A percentile compares a stretch with the other conserved stretches of the same genome.
Evolutionary conservation across 2,329 filamentous ascomycete genomes (phyloP).

Genomic region (Colletotrichum spinosum): DNA sequence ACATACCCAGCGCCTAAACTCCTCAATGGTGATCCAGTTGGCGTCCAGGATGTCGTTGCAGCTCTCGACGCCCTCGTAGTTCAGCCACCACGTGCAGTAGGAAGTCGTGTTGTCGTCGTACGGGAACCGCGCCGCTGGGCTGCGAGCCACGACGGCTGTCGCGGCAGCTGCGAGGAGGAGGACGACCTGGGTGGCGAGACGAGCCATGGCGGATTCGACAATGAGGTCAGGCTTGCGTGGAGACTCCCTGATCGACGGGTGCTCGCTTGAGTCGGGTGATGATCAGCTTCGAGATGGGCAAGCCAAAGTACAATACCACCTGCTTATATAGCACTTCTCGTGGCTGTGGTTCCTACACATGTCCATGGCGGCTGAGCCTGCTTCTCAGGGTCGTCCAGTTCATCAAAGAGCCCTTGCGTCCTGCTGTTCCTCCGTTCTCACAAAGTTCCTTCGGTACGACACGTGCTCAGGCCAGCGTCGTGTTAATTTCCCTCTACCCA

Average conservation of each 20-base stretch:
- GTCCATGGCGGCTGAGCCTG: neutral
- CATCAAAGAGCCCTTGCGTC: neutral
- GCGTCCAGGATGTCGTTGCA: slow-evolving; percentile 11
- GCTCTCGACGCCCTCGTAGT: slow-evolving; percentile 10
- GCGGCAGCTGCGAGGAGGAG: neutral
- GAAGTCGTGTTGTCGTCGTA: slow-evolving; percentile 10
- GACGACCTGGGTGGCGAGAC: neutral
- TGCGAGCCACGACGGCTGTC: slow-evolving; percentile 28
- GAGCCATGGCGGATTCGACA: neutral
- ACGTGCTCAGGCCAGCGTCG: neutral
- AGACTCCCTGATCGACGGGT: neutral
- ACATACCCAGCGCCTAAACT: slow-evolving; percentile 29
- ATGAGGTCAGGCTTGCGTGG: neutral
- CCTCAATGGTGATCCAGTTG: slow-evolving; percentile 5
- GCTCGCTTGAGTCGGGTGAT: neutral
- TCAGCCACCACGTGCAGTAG: slow-evolving; percentile 20
- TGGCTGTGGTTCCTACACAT: neutral
- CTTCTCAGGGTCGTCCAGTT: neutral
- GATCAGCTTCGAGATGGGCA: neutral
- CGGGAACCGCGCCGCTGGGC: neutral
- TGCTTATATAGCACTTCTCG: neutral
- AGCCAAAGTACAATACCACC: neutral
- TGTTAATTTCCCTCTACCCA: neutral
- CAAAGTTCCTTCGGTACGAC: neutral
- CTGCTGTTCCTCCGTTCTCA: neutral